Evolutionary conservation across 768 basidiomycete genomes (phyloP).

Genomic region (Amanita pseudoporphyria): DNA sequence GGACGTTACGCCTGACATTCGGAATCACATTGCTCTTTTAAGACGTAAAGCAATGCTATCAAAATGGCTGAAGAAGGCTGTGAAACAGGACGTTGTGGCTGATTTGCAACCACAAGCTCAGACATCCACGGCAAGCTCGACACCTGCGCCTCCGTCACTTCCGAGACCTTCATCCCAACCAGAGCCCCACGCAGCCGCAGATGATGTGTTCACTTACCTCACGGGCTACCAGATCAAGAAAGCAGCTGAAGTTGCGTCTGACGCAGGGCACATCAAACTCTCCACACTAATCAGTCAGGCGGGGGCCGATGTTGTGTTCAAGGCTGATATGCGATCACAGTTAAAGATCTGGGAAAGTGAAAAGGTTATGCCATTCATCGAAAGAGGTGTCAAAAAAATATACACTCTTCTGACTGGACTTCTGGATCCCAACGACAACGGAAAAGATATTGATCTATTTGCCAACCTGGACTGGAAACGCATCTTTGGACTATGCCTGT

Average conservation of each 20-base stretch:
- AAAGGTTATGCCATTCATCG: constrained; percentile 55
- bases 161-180: constrained; percentile 7
- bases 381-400: constrained; percentile 57
- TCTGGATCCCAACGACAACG: constrained; percentile 29
- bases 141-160: background rate
- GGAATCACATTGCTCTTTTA: constrained; percentile 48
- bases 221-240: constrained; percentile 84
- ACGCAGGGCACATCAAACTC: constrained; percentile 72
- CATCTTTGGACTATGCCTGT: constrained; percentile 81
- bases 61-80: constrained; percentile 73
- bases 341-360: constrained; percentile 78
- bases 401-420: constrained; percentile 77
- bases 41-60: constrained; percentile 75
- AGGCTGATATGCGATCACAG: constrained; percentile 65
- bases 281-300: constrained; percentile 86
- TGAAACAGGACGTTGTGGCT: constrained; percentile 60
- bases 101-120: constrained; percentile 37
- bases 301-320: constrained; percentile 67
- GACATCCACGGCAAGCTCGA: background rate
- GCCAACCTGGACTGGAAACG: constrained; percentile 90
- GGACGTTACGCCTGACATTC: constrained; percentile 48
- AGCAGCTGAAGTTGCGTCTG: constrained; percentile 66
- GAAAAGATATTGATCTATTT: constrained; percentile 30
- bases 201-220: constrained; percentile 66
- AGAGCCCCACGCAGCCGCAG: constrained; percentile 29